Conservation (phyloP, 2,329 filamentous ascomycete genomes). For the Pseudopyrenochaeta lycopersici region DNA sequence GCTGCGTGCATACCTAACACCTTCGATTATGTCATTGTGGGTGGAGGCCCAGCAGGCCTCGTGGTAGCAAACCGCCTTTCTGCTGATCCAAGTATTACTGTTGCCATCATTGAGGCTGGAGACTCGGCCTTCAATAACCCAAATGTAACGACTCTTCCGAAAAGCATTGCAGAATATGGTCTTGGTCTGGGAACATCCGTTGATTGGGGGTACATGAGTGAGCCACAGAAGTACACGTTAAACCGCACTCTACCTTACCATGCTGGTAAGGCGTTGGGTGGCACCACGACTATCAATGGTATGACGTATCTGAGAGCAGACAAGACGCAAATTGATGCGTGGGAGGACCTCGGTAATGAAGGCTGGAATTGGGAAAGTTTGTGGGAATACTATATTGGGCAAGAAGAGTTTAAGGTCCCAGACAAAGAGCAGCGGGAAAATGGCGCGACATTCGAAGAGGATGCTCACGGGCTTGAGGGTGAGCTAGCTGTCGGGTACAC, state of each 20-base stretch:
- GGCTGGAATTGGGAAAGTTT: constrained; percentile 46
- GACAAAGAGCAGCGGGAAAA: constrained; percentile 17
- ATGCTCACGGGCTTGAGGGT: constrained; percentile 32
- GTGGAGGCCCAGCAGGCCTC: constrained; percentile 46
- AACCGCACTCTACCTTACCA: constrained; percentile 38
- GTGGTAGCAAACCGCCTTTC: constrained; percentile 41
- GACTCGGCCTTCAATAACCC: constrained; percentile 39
- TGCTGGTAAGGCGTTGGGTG: constrained; percentile 55
- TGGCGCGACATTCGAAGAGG: constrained; percentile 35
- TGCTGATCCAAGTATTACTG: constrained; percentile 23
- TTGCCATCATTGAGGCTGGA: constrained; percentile 48
- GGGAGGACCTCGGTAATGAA: constrained; percentile 44
- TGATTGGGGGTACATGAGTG: constrained; percentile 54
- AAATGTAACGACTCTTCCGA: constrained; percentile 38
- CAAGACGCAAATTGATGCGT: constrained; percentile 43
- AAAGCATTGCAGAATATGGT: constrained; percentile 29
- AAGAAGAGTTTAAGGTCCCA: constrained; percentile 38
- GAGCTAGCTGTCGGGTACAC: constrained; percentile 41
- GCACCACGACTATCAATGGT: constrained; percentile 55
- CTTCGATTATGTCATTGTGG: constrained; percentile 47
- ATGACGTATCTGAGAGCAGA: constrained; percentile 49
- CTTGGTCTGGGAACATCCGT: constrained; percentile 39
- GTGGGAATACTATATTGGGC: constrained; percentile 36
- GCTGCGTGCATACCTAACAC: constrained; percentile 16
- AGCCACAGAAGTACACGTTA: constrained; percentile 49